Evolutionary conservation across 352 stramenopile species (phyloP).

Genomic region (Phytophthora tentaculata): DNA sequence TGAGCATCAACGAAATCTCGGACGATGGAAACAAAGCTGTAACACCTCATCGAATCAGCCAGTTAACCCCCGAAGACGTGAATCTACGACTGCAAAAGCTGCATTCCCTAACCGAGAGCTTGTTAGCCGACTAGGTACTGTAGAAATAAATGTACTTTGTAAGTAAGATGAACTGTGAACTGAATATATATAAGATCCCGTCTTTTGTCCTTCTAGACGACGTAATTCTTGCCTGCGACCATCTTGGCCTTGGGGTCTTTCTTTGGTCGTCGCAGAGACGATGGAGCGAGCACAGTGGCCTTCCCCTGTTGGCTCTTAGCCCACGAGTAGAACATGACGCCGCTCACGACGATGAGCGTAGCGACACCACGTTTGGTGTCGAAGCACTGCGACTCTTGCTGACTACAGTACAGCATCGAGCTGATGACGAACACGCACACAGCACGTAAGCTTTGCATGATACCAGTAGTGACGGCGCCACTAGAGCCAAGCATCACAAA

Average conservation of each 20-base stretch:
- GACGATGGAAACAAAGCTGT: conserved; percentile 2
- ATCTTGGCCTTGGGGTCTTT: conserved; percentile 45
- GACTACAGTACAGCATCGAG: conserved; percentile 83
- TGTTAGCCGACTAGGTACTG: conserved; percentile 50
- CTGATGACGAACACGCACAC: conserved; percentile 88
- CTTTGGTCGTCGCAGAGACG: conserved; percentile 23
- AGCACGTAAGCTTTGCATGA: conserved; percentile 89
- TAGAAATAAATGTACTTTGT: conserved; percentile 8
- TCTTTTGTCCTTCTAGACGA: conserved; percentile 47
- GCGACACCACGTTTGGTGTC: conserved; percentile 82
- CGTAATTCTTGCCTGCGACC: conserved; percentile 73
- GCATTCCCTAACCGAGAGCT: conserved; percentile 62
- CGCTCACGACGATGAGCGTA: conserved; percentile 80
- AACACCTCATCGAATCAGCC: conserved; percentile 3
- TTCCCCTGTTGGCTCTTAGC: conserved; percentile 72
- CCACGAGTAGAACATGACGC: conserved; percentile 89
- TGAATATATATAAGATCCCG: conserved; percentile 32
- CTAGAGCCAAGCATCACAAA: conserved; percentile 85
- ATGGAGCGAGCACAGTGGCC: conserved; percentile 23
- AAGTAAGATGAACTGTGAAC: conserved; percentile 30
- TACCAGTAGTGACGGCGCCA: conserved; percentile 83
- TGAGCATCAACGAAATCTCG: conserved; percentile 45
- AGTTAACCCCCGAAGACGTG: conserved; percentile 37
- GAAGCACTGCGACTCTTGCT: conserved; percentile 89
- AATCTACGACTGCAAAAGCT: conserved; percentile 52